Conservation (phyloP, 768 basidiomycete species). For the Calvatia gigantea region DNA sequence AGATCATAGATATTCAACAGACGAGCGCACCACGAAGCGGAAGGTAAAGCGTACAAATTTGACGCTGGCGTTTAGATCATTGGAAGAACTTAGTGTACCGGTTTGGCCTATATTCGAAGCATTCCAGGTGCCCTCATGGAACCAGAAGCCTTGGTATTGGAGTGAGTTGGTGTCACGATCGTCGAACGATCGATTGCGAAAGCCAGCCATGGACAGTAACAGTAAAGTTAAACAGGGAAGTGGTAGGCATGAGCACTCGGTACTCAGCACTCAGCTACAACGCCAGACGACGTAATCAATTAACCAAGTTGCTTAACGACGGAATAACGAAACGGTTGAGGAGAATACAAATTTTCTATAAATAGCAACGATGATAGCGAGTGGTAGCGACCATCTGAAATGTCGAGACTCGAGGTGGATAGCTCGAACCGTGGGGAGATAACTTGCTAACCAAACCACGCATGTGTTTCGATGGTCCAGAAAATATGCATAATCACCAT, state of each 20-base stretch:
- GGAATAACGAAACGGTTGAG: no score
- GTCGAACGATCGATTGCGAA: constrained; percentile 21
- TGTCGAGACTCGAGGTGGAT: no score
- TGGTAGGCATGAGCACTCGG: neutral
- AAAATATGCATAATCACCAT: no score
- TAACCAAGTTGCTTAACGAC: no score
- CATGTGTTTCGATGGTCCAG: no score
- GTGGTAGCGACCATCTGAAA: no score
- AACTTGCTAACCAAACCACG: no score
- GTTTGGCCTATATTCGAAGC: constrained; percentile 23
- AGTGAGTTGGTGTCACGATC: constrained; percentile 21
- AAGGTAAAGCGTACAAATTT: constrained; percentile 23
- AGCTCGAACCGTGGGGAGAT: no score
- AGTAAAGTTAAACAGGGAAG: neutral
- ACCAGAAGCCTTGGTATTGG: constrained; percentile 22
- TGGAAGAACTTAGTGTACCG: constrained; percentile 25
- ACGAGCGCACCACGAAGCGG: constrained; percentile 8
- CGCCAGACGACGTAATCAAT: no score
- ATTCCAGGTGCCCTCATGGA: constrained; percentile 22
- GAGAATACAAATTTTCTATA: no score
- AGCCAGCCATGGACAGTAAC: constrained; percentile 2
- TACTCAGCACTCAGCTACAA: neutral
- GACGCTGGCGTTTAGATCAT: constrained; percentile 22
- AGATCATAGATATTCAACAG: constrained; percentile 10
- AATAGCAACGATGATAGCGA: no score